Percentiles rank a stretch among this genome's conserved stretches.
Evolutionary conservation across 768 basidiomycete species (phyloP).

Genomic region (Boletus subcaerulescens): DNA sequence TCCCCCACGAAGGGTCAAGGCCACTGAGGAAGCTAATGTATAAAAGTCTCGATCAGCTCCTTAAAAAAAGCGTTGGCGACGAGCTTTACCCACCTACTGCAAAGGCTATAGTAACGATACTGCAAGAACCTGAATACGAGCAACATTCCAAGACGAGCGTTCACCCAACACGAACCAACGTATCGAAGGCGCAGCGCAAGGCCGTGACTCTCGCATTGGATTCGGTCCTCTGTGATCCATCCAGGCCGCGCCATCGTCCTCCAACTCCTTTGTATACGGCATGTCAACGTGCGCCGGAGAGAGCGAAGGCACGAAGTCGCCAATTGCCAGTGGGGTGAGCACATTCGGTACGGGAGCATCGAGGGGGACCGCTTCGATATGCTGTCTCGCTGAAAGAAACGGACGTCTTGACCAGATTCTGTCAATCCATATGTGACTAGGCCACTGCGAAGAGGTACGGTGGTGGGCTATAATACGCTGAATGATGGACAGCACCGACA

Average conservation of each 20-base stretch:
- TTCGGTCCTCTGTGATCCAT: constrained; percentile 10
- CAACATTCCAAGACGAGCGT: too few species aligned
- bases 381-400: constrained; percentile 16
- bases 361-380: constrained; percentile 12
- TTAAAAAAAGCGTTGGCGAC: background rate
- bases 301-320: constrained; percentile 14
- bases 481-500: constrained; percentile 3
- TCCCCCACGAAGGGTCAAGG: constrained; percentile 15
- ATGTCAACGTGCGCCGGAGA: constrained; percentile 1
- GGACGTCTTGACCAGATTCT: constrained; percentile 11
- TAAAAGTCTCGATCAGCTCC: background rate
- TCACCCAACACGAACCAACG: background rate
- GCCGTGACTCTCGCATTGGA: constrained; percentile 15
- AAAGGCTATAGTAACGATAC: background rate
- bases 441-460: background rate
- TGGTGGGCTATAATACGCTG: background rate
- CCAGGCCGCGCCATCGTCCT: constrained; percentile 1
- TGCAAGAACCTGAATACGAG: background rate
- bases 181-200: constrained; percentile 7
- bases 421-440: constrained; percentile 13
- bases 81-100: background rate
- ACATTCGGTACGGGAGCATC: constrained; percentile 13
- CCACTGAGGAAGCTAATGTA: constrained; percentile 9
- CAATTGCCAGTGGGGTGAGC: background rate
- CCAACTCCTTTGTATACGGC: constrained; percentile 9